A percentile compares a stretch with the other conserved stretches of the same genome.
phyloP scores from a whole-genome alignment of 2,329 filamentous ascomycete genomes.

The Ceratocystis huliohia region DNA sequence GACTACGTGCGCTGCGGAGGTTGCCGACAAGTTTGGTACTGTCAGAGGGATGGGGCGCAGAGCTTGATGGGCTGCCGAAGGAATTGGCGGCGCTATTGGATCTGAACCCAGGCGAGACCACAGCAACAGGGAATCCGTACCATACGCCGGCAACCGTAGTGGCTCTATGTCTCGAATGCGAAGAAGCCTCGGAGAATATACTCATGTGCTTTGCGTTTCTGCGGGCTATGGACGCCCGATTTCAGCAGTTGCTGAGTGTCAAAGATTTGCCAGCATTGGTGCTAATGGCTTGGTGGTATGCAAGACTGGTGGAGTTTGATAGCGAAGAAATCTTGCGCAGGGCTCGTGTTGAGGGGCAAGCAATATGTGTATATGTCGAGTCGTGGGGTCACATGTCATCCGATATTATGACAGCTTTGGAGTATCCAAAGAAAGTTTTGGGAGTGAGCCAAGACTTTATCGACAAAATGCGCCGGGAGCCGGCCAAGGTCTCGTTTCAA shows the following conservation, averaged over 20 bases:
- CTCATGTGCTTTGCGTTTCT: conserved; percentile 38
- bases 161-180: conserved; percentile 29
- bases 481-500: neutral
- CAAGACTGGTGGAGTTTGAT: conserved; percentile 32
- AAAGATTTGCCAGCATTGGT: conserved; percentile 44
- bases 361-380: conserved; percentile 34
- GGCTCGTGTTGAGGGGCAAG: conserved; percentile 36
- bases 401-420: conserved; percentile 16
- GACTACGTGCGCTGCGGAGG: conserved; percentile 19
- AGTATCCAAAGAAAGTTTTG: conserved; percentile 16
- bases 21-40: conserved; percentile 20
- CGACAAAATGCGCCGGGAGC: too few relatives aligned
- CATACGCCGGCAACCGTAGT: conserved; percentile 29
- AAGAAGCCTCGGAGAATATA: conserved; percentile 31
- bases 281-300: conserved; percentile 45
- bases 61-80: conserved; percentile 25
- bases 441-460: neutral
- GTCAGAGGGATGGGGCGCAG: neutral
- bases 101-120: conserved; percentile 22
- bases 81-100: conserved; percentile 27
- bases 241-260: conserved; percentile 32
- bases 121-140: conserved; percentile 27
- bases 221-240: conserved; percentile 33
- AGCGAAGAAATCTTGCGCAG: conserved; percentile 35
- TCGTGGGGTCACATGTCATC: conserved; percentile 9